These are phyloP conservation scores for Aspergillus mulundensis DNA, from an alignment of 495 filamentous ascomycete genomes.

Conservation along the genomic window DNA sequence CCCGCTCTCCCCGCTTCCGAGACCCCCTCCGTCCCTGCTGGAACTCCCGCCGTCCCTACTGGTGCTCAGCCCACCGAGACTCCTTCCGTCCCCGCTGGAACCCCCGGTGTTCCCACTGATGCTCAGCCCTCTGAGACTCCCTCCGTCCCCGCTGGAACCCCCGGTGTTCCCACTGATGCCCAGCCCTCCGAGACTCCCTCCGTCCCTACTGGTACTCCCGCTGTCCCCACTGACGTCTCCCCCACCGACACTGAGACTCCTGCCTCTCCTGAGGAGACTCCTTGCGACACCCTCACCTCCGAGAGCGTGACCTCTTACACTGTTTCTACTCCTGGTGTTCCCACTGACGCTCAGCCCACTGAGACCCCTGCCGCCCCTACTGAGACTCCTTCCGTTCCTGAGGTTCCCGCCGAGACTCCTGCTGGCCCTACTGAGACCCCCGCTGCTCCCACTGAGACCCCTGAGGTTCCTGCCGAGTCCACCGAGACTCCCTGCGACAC, in stretches of 20 bases:
- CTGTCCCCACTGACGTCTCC: slow-evolving; percentile 12
- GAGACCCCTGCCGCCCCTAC: not conserved
- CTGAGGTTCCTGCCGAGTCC: slow-evolving; percentile 21
- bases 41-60: slow-evolving; percentile 8
- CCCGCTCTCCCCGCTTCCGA: slow-evolving; percentile 17
- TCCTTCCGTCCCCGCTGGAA: slow-evolving; percentile 24
- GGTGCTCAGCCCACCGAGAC: slow-evolving; percentile 4
- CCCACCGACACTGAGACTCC: slow-evolving; percentile 13
- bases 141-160: slow-evolving; percentile 20
- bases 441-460: slow-evolving; percentile 10
- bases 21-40: slow-evolving; percentile 5
- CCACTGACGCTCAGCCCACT: not conserved
- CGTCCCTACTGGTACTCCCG: slow-evolving; percentile 19
- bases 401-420: slow-evolving; percentile 17
- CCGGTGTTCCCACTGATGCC: slow-evolving; percentile 10
- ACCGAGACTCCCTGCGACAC: slow-evolving; percentile 22
- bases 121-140: slow-evolving; percentile 16
- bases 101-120: slow-evolving; percentile 8
- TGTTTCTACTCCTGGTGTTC: slow-evolving; percentile 2
- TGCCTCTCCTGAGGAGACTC: slow-evolving; percentile 20
- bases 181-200: slow-evolving; percentile 19
- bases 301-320: slow-evolving; percentile 12
- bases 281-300: slow-evolving; percentile 22
- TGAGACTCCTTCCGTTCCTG: slow-evolving; percentile 23
- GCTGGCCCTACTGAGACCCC: slow-evolving; percentile 21